A percentile compares a stretch with the other conserved stretches of the same genome.
These are phyloP conservation scores for Hyphopichia wangnamkhiaoensis DNA, from an alignment of 1,139 yeast genomes.

Conservation along the genomic window DNA sequence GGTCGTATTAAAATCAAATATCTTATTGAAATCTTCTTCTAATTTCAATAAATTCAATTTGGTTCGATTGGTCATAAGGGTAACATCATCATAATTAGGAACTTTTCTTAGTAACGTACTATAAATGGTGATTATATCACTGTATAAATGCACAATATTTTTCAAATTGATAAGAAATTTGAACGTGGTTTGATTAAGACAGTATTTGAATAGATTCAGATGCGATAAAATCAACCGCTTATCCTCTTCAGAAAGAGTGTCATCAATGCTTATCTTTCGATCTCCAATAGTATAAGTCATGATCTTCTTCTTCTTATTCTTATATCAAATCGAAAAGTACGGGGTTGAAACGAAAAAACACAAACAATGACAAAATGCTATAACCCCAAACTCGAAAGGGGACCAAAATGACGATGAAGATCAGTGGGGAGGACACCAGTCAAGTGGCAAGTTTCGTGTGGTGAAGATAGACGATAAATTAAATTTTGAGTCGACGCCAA, in stretches of 20 bases:
- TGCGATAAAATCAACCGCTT: conserved; percentile 27
- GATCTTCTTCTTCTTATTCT: neutral
- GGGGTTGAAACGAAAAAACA: too few species aligned
- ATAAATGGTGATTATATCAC: conserved; percentile 43
- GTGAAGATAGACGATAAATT: too few species aligned
- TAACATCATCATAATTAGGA: conserved; percentile 45
- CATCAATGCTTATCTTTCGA: conserved; percentile 12
- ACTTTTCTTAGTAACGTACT: conserved; percentile 41
- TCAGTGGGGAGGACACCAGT: too few species aligned
- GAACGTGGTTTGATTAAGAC: conserved; percentile 35
- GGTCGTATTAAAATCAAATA: conserved; percentile 17
- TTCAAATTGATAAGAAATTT: conserved; percentile 30
- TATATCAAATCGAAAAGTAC: too few species aligned
- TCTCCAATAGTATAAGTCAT: conserved; percentile 42
- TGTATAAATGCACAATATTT: conserved; percentile 36
- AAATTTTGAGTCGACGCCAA: too few species aligned
- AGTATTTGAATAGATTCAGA: conserved; percentile 31
- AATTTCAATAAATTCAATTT: conserved; percentile 23
- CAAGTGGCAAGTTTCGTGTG: too few species aligned
- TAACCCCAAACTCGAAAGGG: too few species aligned
- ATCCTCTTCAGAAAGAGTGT: conserved; percentile 19
- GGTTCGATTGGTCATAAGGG: conserved; percentile 32
- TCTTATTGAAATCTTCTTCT: conserved; percentile 33
- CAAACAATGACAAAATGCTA: too few species aligned
- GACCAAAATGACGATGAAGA: too few species aligned